phyloP scores from a whole-genome alignment of 495 filamentous ascomycete species.

The Aspergillus conjunctus region DNA sequence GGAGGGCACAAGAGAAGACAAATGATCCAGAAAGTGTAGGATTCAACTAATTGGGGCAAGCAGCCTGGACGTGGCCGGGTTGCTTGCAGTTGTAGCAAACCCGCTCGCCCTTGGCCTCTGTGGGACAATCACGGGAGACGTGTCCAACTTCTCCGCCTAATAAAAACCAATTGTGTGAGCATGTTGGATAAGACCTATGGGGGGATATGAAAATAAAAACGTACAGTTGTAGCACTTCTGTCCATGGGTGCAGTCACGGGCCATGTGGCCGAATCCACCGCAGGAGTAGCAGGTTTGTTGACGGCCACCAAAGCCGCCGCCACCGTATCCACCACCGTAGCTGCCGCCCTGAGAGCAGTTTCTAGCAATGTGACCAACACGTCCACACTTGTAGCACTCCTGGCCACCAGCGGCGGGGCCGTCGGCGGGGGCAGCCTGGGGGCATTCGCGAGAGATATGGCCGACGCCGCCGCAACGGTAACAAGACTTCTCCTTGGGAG shows the following conservation, averaged over 20 bases:
- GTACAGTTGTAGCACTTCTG: conserved; percentile 99
- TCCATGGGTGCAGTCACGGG: conserved; percentile 95
- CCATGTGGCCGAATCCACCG: conserved; percentile 95
- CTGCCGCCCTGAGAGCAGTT: conserved; percentile 77
- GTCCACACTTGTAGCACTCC: conserved; percentile 99
- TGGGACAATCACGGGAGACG: conserved; percentile 91
- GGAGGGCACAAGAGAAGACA: conserved; percentile 28
- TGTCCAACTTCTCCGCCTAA: conserved; percentile 86
- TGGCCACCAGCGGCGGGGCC: conserved; percentile 55
- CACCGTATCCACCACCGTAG: conserved; percentile 48
- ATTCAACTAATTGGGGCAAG: conserved; percentile 71
- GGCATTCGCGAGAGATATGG: conserved; percentile 94
- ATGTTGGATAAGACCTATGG: not conserved
- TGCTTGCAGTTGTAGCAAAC: conserved; percentile 99
- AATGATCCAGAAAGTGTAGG: conserved; percentile 24
- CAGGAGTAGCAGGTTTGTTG: conserved; percentile 94
- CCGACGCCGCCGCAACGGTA: conserved; percentile 88
- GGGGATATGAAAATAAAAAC: conserved; percentile 22
- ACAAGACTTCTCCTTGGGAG: conserved; percentile 93
- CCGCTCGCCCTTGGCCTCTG: conserved; percentile 84
- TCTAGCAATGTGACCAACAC: conserved; percentile 95
- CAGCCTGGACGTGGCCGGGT: conserved; percentile 91
- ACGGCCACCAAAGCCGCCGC: conserved; percentile 51
- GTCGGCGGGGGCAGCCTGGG: conserved; percentile 55
- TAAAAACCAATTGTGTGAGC: conserved; percentile 11